Evolutionary conservation across 169 alveolate species (phyloP), one percentile per base, ranked within the genome.

Genomic region (Plasmodium blacklocki): DNA sequence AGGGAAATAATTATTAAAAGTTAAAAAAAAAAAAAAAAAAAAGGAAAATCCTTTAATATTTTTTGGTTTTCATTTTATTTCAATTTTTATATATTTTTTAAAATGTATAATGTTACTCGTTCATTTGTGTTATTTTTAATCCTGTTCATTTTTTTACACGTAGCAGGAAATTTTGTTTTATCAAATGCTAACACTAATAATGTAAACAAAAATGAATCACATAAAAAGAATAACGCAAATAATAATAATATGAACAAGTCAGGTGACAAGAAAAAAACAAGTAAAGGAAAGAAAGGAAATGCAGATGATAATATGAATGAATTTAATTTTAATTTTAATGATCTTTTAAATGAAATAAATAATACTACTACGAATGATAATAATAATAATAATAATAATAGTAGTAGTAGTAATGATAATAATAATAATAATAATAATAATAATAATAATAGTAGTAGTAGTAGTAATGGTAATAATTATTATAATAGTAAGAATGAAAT

Each of bases 131-230:
- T 39, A 39, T 39, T 39, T 39, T 39, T 74, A n/a, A 7, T 74
- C 11, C 21, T 74, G n/a, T 64, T 56, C 26, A 47, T 74, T 39
- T 23, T 26, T 76, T 8, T 43, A 3, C 89, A 64, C 50, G 14
- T 64, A 54, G 68, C 47, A 59, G 59, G 49, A 62, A 43, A 63
- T 54, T 19, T 21, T 6, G 88, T 74, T 18, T 47, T 19, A 32
- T 62, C 88, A 45, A 45, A 62, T 26, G 63, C 50, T 18, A 74
- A 43, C 18, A 29, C 47, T 18, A 59, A 47, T 62, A 74, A 23
- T 3, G 73, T 43, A 50, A 47, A 39, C 12, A 60, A 62, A 19
- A 14, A 43, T 32, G 73, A 43, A 18, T 18, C n/a, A n/a, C 15
- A 12, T 15, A 58, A 58, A 74, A 52, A 52, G n/a, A 63, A 63